Base-by-base conservation (phyloP, 106 monocot genomes). In the Dendrobium officinale region DNA sequence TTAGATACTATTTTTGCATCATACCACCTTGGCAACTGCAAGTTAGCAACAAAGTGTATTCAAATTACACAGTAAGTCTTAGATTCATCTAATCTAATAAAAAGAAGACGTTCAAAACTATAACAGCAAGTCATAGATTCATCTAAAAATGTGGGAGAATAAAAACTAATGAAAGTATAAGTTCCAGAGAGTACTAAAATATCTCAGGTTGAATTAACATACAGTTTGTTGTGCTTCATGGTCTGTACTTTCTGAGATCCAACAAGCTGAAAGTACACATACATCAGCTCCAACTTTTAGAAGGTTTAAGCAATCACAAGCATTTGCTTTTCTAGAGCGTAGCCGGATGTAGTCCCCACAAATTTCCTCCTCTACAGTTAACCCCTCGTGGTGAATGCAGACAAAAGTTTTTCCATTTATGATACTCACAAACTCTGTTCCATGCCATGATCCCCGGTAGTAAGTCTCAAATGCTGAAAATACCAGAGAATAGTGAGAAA, bases 1-100 rank as follows among this genome's bases (percentile, higher is more conserved):
- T 88, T 77, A 77, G 87, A 87, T 78, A 87, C 80, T 45, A 94
- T 89, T 85, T 85, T 88, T 6, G 88, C 91, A 89, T 94, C 91
- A 43, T 79, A 75, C 85, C 89, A 89, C 27, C 47, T 79, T 40
- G 83, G 78, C 56, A 77, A 15, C 93, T 94, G 86, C 81, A 89
- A 22, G 17, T 56, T 26, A 41, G n/a, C 18, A 22, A 64, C 16
- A 58, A 74, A 16, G 17, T 33, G 55, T 48, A 26, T 4, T 31
- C 18, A 61, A 78, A 42, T 64, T 64, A 19, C 15, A 56, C 19
- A 19, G n/a, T 17, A 18, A 5, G 20, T 17, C 58, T n/a, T 58
- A 19, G 17, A 17, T 58, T 58, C 20, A 58, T 18, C 18, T 58
- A 58, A 5, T 37, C 37, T 37, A 37, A 37, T 37, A 37, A 37